Percentiles rank a stretch among this genome's conserved stretches.
Conservation (phyloP, 352 stramenopile genomes). For the Globisporangium lucens region DNA sequence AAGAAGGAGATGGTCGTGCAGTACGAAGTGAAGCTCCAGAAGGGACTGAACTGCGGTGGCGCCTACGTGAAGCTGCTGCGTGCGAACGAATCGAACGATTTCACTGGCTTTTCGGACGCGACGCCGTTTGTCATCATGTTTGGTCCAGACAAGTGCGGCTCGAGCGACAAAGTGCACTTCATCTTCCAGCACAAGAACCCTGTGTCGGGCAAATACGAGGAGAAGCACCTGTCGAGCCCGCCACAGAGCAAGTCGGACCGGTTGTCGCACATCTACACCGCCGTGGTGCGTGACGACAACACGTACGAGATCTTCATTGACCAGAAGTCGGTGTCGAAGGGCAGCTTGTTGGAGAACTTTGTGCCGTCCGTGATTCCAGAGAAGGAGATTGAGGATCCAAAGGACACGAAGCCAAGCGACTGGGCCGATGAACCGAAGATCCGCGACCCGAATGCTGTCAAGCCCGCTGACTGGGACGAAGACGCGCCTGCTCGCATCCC, state of each 20-base stretch:
- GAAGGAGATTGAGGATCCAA: slow-evolving; percentile 91
- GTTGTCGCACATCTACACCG: slow-evolving; percentile 91
- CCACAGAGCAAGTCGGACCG: slow-evolving; percentile 82
- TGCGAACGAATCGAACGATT: slow-evolving; percentile 43
- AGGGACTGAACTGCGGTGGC: slow-evolving; percentile 89
- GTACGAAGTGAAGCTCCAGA: slow-evolving; percentile 94
- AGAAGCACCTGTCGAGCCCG: slow-evolving; percentile 90
- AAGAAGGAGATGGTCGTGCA: slow-evolving; percentile 91
- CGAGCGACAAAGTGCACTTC: slow-evolving; percentile 93
- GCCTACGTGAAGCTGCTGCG: slow-evolving; percentile 94
- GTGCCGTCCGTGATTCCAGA: slow-evolving; percentile 80
- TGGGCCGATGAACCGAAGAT: slow-evolving; percentile 92
- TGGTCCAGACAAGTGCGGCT: slow-evolving; percentile 92
- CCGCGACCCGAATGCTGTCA: slow-evolving; percentile 79
- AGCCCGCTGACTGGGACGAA: slow-evolving; percentile 94
- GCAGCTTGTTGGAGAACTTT: slow-evolving; percentile 84
- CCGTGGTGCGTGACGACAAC: slow-evolving; percentile 88
- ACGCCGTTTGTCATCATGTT: slow-evolving; percentile 96
- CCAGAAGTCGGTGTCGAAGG: slow-evolving; percentile 74
- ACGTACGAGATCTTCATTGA: slow-evolving; percentile 93
- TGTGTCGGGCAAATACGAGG: slow-evolving; percentile 87
- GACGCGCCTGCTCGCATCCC: slow-evolving; percentile 81
- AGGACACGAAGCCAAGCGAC: slow-evolving; percentile 90
- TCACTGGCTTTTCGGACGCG: slow-evolving; percentile 70
- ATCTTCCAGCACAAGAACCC: slow-evolving; percentile 95